A percentile compares a stretch with the other conserved stretches of the same genome.
Conservation (phyloP, 1,284 basidiomycete species). For the Ceratobasidium sp. region DNA sequence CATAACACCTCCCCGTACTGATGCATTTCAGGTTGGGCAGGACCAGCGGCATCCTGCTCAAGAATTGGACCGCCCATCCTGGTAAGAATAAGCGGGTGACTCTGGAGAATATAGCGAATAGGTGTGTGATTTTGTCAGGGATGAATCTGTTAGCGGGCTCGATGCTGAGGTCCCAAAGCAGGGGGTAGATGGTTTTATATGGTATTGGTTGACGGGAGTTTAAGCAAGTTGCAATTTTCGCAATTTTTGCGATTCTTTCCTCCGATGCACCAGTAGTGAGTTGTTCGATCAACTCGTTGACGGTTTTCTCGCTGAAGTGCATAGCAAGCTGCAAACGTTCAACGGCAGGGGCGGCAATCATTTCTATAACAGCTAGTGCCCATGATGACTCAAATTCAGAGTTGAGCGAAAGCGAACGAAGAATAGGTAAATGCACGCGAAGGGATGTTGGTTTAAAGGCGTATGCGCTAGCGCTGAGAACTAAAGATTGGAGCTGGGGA, state of each 20-base stretch:
- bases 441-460: background rate
- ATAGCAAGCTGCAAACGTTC: background rate
- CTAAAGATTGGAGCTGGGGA: background rate
- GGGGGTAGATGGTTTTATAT: background rate
- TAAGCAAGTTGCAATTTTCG: too few species aligned
- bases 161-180: background rate
- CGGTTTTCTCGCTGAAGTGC: background rate
- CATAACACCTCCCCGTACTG: too few species aligned
- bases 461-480: background rate
- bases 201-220: too few species aligned
- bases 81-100: background rate
- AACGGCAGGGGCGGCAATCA: background rate
- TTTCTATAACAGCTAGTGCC: background rate
- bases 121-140: background rate
- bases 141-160: background rate
- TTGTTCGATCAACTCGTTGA: background rate
- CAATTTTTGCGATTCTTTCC: too few species aligned
- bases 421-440: background rate
- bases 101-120: background rate
- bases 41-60: background rate
- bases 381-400: background rate
- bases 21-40: slow-evolving; percentile 1
- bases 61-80: background rate
- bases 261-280: too few species aligned
- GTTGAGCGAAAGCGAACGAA: background rate